Evolutionary conservation across 2,329 filamentous ascomycete species (phyloP).

Genomic region (Neonectria faginata): DNA sequence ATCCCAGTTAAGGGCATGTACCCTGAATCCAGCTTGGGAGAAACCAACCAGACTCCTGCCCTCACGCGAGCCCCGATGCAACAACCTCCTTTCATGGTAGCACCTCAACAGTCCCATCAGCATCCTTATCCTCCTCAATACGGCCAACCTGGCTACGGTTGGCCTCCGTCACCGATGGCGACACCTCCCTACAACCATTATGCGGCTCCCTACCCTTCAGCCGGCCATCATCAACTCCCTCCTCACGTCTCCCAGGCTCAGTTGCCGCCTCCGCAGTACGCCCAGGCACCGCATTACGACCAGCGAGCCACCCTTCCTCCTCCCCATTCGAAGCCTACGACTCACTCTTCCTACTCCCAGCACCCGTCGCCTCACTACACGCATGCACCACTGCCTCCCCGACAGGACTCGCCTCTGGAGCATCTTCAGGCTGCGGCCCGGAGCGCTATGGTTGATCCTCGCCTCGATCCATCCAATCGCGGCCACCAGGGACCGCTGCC

Average conservation of each 20-base stretch:
- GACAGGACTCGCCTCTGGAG: conserved; percentile 57
- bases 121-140: conserved; percentile 55
- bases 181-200: conserved; percentile 67
- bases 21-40: conserved; percentile 92
- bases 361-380: conserved; percentile 46
- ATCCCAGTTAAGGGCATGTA: conserved; percentile 94
- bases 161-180: conserved; percentile 67
- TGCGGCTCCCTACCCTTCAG: conserved; percentile 52
- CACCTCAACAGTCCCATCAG: conserved; percentile 50
- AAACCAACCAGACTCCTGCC: conserved; percentile 82
- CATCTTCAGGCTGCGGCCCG: conserved; percentile 59
- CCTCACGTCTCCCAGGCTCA: conserved; percentile 47
- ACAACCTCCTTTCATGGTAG: conserved; percentile 54
- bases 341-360: conserved; percentile 46
- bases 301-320: conserved; percentile 55
- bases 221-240: conserved; percentile 42
- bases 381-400: conserved; percentile 52
- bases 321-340: conserved; percentile 49
- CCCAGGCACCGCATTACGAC: conserved; percentile 48
- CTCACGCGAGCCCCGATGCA: conserved; percentile 81
- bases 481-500: conserved; percentile 60
- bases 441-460: conserved; percentile 55
- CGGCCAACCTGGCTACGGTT: conserved; percentile 59
- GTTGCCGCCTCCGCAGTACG: conserved; percentile 45
- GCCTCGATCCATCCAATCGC: conserved; percentile 51